Evolutionary conservation across 345 rosid genomes (phyloP), one percentile per base, ranked within the genome.

Genomic region (Corymbia maculata): DNA sequence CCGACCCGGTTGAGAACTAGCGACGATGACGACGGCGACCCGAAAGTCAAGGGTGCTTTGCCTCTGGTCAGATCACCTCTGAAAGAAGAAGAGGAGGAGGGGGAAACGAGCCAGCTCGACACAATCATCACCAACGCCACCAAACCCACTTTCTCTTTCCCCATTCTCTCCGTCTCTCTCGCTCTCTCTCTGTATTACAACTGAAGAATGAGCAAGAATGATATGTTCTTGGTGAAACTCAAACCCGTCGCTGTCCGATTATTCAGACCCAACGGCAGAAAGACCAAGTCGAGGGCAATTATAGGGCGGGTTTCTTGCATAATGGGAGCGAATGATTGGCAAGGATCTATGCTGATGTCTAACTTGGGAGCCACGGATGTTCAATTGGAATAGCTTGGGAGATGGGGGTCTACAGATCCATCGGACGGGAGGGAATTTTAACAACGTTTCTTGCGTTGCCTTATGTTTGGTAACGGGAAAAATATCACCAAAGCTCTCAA

Each of bases 341-440:
- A 6, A 61, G 52, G 68, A 86, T 86, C 28, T 47, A 85, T 42
- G 52, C 32, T 4, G 45, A 79, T 79, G 36, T 51, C 59, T 50
- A 32, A 51, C 82, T 7, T 75, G 51, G 82, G 53, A 42, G 61
- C 47, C 52, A 87, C 82, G 70, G 12, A 44, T 80, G 14, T 51
- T 5, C 11, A 87, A 51, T 87, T 79, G 14, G 89, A n/a, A 82
- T 87, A 24, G 64, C 88, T 87, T 87, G 80, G 6, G 51, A 24
- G 32, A 84, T 26, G 42, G 51, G 59, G 79, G 24, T 95, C 91
- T 92, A 88, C 42, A 91, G 89, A 53, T 96, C 94, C 42, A 36
- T 36, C 42, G 42, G 59, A 96, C 94, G 88, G 28, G 61, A 4
- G 9, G 61, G 61, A 21, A 55, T 22, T 22, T 55, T 55, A 22